These are phyloP conservation scores for Calonectria montana DNA, from an alignment of 2,329 filamentous ascomycete genomes.

Conservation along the genomic window DNA sequence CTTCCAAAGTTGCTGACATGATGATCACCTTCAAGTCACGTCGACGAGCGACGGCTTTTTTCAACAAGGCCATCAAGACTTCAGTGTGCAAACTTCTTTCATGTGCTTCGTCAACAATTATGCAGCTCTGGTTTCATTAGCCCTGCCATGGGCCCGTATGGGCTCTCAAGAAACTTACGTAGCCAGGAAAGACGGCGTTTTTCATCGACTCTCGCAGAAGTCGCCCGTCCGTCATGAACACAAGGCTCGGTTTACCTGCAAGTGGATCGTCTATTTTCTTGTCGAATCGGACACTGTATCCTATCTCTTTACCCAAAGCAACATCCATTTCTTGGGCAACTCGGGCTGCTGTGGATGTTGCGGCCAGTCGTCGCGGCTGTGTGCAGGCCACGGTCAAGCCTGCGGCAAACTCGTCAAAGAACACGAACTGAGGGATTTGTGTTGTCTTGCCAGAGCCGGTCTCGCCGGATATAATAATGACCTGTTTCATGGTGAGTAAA, in stretches of 20 bases:
- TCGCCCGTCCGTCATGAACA: background rate
- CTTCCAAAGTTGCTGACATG: background rate
- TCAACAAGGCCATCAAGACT: background rate
- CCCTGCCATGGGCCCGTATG: too few species aligned
- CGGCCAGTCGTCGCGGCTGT: background rate
- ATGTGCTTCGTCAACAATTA: background rate
- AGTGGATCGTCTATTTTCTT: background rate
- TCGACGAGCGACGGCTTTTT: background rate
- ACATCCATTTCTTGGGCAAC: background rate
- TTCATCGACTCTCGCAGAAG: background rate
- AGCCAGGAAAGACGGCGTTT: background rate
- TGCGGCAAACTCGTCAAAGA: background rate
- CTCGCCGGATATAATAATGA: background rate
- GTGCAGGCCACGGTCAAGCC: background rate
- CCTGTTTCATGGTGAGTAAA: background rate
- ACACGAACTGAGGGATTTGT: background rate
- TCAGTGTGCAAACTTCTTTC: background rate
- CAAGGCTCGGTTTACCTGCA: background rate
- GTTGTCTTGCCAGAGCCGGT: background rate
- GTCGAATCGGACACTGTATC: background rate
- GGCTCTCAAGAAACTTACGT: background rate
- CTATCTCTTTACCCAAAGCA: background rate
- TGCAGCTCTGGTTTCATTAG: background rate
- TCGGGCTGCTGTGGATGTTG: background rate
- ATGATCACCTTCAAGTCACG: background rate